phyloP scores from a whole-genome alignment of 1,284 basidiomycete genomes.

The Entoloma clypeatum region DNA sequence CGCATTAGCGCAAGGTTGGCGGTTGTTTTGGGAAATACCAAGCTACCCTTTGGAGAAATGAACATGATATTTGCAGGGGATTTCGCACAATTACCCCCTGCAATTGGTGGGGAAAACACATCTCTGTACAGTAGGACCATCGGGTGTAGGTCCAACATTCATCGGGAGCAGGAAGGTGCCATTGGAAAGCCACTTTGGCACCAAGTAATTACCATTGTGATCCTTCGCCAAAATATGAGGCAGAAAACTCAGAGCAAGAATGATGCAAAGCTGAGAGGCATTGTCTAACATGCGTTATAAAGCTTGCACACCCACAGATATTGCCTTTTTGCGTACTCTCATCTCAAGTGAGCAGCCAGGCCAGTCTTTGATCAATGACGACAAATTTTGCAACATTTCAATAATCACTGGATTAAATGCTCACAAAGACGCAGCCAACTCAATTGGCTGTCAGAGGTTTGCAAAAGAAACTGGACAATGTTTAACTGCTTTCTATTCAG shows the following conservation, averaged over 20 bases:
- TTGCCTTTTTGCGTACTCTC: conserved; percentile 25
- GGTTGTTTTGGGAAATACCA: not conserved
- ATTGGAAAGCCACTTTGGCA: conserved; percentile 35
- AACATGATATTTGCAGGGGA: conserved; percentile 20
- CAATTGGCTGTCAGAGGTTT: conserved; percentile 24
- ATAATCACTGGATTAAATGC: conserved; percentile 31
- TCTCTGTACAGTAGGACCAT: conserved; percentile 22
- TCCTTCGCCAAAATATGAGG: conserved; percentile 36
- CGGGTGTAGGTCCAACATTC: conserved; percentile 2
- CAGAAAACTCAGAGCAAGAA: conserved; percentile 22
- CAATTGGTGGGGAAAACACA: conserved; percentile 1
- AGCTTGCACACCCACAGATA: conserved; percentile 30
- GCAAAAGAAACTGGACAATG: conserved; percentile 25
- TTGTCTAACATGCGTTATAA: conserved; percentile 34
- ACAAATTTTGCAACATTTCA: conserved; percentile 26
- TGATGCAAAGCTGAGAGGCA: conserved; percentile 26
- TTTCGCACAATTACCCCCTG: conserved; percentile 18
- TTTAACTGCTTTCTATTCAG: conserved; percentile 22
- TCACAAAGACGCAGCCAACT: conserved; percentile 31
- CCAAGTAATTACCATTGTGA: conserved; percentile 32
- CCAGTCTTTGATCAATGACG: conserved; percentile 13
- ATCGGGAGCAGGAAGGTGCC: conserved; percentile 16
- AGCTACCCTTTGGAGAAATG: conserved; percentile 15
- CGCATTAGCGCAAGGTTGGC: conserved; percentile 8
- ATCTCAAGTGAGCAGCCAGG: conserved; percentile 13